These are phyloP conservation scores for Thozetella sp. DNA, from an alignment of 495 filamentous ascomycete genomes.

Conservation along the genomic window DNA sequence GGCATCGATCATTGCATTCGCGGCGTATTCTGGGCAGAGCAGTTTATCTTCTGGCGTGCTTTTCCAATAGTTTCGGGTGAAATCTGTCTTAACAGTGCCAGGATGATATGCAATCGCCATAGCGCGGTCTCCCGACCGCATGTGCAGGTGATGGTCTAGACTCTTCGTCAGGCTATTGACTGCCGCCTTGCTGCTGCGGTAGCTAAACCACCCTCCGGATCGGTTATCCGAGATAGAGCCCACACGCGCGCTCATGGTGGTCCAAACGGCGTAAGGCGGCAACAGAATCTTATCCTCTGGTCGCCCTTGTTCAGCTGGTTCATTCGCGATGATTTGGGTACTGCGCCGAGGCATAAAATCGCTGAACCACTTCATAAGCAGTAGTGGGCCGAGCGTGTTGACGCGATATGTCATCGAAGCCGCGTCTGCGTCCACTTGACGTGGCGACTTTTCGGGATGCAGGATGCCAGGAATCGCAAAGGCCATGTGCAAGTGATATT, in stretches of 20 bases:
- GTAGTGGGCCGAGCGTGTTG: conserved; percentile 72
- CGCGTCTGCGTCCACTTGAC: conserved; percentile 56
- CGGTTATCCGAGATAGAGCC: conserved; percentile 72
- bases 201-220: conserved; percentile 75
- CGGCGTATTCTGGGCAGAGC: conserved; percentile 63
- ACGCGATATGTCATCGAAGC: conserved; percentile 65
- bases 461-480: conserved; percentile 75
- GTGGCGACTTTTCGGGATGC: conserved; percentile 71
- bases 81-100: conserved; percentile 76
- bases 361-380: conserved; percentile 75
- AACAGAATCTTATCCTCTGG: conserved; percentile 6
- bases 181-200: conserved; percentile 72
- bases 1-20: conserved; percentile 55
- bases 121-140: conserved; percentile 55
- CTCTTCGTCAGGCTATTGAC: conserved; percentile 72
- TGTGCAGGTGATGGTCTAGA: conserved; percentile 68
- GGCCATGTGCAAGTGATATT: conserved; percentile 65
- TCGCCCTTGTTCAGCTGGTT: neutral
- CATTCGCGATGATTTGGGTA: conserved; percentile 11
- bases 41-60: conserved; percentile 60
- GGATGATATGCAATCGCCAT: conserved; percentile 77
- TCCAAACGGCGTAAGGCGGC: conserved; percentile 57
- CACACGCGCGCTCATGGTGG: conserved; percentile 75
- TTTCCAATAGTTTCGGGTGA: conserved; percentile 74
- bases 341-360: conserved; percentile 62